Conservation (phyloP, 805 yeast genomes). For the Yarrowia divulgata region DNA sequence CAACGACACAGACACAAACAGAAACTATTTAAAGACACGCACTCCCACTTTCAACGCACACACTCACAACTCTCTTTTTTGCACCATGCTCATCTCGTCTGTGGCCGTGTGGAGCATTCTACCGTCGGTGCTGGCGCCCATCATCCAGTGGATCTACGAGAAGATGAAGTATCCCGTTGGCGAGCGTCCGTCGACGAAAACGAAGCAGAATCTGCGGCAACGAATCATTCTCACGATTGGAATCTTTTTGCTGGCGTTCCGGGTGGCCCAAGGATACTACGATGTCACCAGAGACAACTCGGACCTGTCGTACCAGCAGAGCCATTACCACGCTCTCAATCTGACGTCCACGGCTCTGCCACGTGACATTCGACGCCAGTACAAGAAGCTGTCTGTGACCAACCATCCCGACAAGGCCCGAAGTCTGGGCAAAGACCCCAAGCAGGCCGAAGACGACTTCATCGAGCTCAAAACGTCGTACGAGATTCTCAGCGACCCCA, state of each 20-base stretch:
- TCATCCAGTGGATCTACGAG: slow-evolving; percentile 44
- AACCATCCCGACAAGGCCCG: slow-evolving; percentile 51
- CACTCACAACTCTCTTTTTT: not conserved
- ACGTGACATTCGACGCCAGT: slow-evolving; percentile 43
- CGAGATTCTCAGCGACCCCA: slow-evolving; percentile 75
- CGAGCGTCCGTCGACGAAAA: slow-evolving; percentile 19
- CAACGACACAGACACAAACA: not conserved
- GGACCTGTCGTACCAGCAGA: slow-evolving; percentile 38
- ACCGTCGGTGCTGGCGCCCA: slow-evolving; percentile 39
- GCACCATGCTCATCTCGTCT: slow-evolving; percentile 34
- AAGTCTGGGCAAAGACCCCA: slow-evolving; percentile 42
- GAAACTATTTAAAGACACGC: too few species aligned
- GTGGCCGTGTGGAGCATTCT: slow-evolving; percentile 32
- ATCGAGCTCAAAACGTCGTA: slow-evolving; percentile 74
- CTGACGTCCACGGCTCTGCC: slow-evolving; percentile 43
- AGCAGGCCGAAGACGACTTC: slow-evolving; percentile 42
- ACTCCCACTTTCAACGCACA: too few species aligned
- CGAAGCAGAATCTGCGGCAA: slow-evolving; percentile 35
- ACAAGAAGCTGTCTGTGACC: slow-evolving; percentile 44
- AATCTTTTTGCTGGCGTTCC: slow-evolving; percentile 42
- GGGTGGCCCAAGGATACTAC: slow-evolving; percentile 43
- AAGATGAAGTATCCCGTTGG: slow-evolving; percentile 33
- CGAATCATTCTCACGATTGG: slow-evolving; percentile 43
- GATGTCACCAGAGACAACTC: slow-evolving; percentile 40
- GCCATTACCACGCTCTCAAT: slow-evolving; percentile 44